phyloP scores from a whole-genome alignment of 371 early-diverging fungal genomes.

The Coemansia sp. region DNA sequence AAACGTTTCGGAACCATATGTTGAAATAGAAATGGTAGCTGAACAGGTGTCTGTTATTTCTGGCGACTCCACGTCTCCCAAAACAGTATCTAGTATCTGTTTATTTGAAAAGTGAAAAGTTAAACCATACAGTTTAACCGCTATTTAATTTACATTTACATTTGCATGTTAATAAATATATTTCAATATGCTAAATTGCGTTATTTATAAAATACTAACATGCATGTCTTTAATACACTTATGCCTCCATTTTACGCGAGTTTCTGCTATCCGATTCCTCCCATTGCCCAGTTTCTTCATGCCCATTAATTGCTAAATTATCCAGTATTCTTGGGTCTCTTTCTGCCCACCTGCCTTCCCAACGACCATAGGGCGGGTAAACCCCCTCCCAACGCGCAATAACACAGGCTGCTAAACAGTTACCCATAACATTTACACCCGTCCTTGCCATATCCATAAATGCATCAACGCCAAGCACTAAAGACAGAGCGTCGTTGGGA shows the following conservation, averaged over 20 bases:
- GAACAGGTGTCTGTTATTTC: neutral
- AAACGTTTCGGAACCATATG: neutral
- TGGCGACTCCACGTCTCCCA: neutral
- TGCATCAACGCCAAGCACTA: neutral
- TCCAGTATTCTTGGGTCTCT: neutral
- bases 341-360: neutral
- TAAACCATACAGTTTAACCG: neutral
- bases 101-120: neutral
- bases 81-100: neutral
- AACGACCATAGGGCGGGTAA: neutral
- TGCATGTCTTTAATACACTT: neutral
- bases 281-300: neutral
- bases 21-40: neutral
- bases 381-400: neutral
- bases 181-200: neutral
- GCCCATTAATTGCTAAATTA: neutral
- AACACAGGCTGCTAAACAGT: neutral
- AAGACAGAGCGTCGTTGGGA: neutral
- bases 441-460: conserved; percentile 1
- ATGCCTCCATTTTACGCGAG: neutral
- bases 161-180: neutral
- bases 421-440: neutral
- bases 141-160: neutral
- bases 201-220: neutral
- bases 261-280: neutral